phyloP scores from a whole-genome alignment of 2,329 filamentous ascomycete species.

The Rhexocercosporidium sp. region DNA sequence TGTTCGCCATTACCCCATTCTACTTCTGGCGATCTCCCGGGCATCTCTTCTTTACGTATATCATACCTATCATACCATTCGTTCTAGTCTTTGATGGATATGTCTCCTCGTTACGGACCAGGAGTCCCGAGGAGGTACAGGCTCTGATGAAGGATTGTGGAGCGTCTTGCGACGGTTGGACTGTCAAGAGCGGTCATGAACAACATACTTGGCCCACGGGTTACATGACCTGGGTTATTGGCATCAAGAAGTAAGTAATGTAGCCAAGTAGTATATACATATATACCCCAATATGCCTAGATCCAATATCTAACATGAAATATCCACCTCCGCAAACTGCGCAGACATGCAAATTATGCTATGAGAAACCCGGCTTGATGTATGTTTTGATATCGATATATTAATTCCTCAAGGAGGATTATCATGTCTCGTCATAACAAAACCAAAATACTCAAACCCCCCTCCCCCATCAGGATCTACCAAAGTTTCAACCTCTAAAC shows the following conservation, averaged over 20 bases:
- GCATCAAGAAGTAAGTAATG: constrained; percentile 38
- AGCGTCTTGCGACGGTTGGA: constrained; percentile 49
- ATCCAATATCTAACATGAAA: background rate
- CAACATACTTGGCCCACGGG: constrained; percentile 54
- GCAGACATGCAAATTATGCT: too few species aligned
- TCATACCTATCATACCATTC: constrained; percentile 69
- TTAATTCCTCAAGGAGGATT: background rate
- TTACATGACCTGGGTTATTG: constrained; percentile 53
- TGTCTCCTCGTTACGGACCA: constrained; percentile 69
- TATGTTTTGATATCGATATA: background rate
- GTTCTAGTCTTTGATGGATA: constrained; percentile 72
- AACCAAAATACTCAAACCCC: constrained; percentile 56
- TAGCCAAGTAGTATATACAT: background rate
- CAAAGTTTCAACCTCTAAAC: constrained; percentile 50
- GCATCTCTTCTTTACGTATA: constrained; percentile 66
- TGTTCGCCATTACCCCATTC: constrained; percentile 57
- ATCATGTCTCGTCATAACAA: constrained; percentile 42
- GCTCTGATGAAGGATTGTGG: constrained; percentile 60
- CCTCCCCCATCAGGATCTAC: constrained; percentile 46
- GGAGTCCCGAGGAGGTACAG: constrained; percentile 69
- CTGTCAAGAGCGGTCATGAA: constrained; percentile 45
- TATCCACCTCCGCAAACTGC: background rate
- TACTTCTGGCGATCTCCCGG: constrained; percentile 48
- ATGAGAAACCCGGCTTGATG: background rate
- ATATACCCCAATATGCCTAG: background rate